These are phyloP conservation scores for Candida michaelii DNA, from an alignment of 805 yeast species.

Conservation along the genomic window DNA sequence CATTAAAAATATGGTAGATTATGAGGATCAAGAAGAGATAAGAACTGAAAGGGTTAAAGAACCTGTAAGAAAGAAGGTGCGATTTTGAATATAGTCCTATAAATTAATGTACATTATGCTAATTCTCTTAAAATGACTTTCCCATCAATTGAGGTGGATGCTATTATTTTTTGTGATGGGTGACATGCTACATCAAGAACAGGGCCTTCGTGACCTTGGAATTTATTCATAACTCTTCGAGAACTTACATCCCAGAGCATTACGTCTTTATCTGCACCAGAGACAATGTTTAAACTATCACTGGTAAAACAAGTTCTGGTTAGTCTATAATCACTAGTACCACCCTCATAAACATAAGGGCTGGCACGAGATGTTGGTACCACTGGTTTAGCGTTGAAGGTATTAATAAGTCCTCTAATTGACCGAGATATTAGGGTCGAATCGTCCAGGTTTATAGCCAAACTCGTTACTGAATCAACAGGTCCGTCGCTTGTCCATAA, in stretches of 20 bases:
- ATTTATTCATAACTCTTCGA: constrained; percentile 45
- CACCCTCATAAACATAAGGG: constrained; percentile 56
- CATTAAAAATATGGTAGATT: constrained; percentile 16
- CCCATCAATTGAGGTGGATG: constrained; percentile 58
- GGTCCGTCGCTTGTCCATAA: constrained; percentile 45
- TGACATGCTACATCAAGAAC: constrained; percentile 61
- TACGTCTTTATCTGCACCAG: constrained; percentile 64
- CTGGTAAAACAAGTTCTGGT: constrained; percentile 51
- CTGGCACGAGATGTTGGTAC: constrained; percentile 43
- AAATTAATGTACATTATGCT: constrained; percentile 3
- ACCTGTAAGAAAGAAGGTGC: constrained; percentile 18
- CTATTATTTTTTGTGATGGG: constrained; percentile 40
- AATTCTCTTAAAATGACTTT: constrained; percentile 48
- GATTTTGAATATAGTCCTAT: constrained; percentile 16
- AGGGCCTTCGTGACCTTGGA: constrained; percentile 61
- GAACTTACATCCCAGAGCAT: constrained; percentile 62
- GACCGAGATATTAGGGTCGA: constrained; percentile 51
- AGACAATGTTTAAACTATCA: constrained; percentile 39
- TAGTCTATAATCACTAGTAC: constrained; percentile 45
- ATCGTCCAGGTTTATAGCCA: constrained; percentile 48
- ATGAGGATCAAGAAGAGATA: constrained; percentile 7
- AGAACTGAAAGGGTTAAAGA: constrained; percentile 3
- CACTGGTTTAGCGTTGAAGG: constrained; percentile 48
- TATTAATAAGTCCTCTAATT: constrained; percentile 55
- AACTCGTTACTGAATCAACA: constrained; percentile 57